Evolutionary conservation across 2,329 filamentous ascomycete genomes (phyloP).

Genomic region (Coniochaeta sp.): DNA sequence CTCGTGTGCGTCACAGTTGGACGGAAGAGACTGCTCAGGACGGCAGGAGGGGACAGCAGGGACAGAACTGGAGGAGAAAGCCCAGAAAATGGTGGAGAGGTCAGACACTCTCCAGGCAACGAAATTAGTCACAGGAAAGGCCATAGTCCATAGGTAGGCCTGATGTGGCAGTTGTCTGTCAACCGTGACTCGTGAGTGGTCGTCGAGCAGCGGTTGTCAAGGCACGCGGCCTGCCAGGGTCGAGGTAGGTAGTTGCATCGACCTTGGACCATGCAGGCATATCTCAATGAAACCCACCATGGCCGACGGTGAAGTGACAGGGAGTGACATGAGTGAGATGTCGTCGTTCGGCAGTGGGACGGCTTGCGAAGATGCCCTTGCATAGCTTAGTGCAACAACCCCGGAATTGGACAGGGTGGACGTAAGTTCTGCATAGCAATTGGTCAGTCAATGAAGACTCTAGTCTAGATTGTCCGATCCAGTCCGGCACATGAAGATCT

Average conservation of each 20-base stretch:
- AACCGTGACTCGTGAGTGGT: neutral
- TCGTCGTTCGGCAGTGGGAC: neutral
- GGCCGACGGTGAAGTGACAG: neutral
- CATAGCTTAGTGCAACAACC: neutral
- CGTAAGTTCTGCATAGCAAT: neutral
- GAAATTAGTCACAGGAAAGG: neutral
- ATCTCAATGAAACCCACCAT: constrained; percentile 1
- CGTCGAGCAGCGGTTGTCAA: neutral
- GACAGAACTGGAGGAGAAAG: neutral
- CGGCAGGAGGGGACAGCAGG: neutral
- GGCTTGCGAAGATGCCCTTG: neutral
- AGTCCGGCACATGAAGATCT: neutral
- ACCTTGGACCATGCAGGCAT: neutral
- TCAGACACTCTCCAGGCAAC: neutral
- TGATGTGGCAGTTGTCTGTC: neutral
- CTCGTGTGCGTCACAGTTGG: neutral
- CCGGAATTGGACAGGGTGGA: neutral
- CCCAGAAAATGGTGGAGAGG: neutral
- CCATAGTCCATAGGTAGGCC: neutral
- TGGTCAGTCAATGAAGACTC: neutral
- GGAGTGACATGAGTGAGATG: neutral
- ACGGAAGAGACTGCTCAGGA: neutral
- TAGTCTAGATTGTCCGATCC: neutral
- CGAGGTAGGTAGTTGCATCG: neutral
- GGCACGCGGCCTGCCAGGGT: neutral